phyloP scores from a whole-genome alignment of 371 early-diverging fungal species.

The Choanephora cucurbitarum region DNA sequence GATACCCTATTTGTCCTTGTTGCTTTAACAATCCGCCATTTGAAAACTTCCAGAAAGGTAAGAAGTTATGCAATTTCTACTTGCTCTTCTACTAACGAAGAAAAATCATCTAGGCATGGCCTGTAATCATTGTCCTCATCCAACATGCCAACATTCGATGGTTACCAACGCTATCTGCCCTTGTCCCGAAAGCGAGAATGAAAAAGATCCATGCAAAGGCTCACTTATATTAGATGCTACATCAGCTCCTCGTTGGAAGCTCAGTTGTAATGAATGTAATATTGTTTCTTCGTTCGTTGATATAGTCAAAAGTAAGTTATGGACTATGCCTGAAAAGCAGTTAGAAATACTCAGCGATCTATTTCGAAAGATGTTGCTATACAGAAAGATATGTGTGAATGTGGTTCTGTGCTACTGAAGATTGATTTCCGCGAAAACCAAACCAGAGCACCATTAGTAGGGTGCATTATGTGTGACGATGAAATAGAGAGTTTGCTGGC shows the following conservation, averaged over 20 bases:
- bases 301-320: slow-evolving; percentile 40
- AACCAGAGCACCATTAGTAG: slow-evolving; percentile 35
- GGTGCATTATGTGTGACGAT: slow-evolving; percentile 55
- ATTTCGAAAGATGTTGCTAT: slow-evolving; percentile 35
- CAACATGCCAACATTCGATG: slow-evolving; percentile 53
- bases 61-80: no score
- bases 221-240: slow-evolving; percentile 54
- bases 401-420: slow-evolving; percentile 40
- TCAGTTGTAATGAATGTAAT: slow-evolving; percentile 55
- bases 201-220: slow-evolving; percentile 42
- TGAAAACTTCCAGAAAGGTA: slow-evolving; percentile 47
- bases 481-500: slow-evolving; percentile 45
- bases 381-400: slow-evolving; percentile 39
- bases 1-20: slow-evolving; percentile 56
- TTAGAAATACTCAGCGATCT: neutral
- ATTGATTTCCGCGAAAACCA: slow-evolving; percentile 54
- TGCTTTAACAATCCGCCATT: slow-evolving; percentile 60
- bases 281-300: slow-evolving; percentile 50
- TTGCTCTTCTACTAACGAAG: neutral
- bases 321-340: no score
- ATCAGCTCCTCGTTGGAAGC: slow-evolving; percentile 56
- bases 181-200: slow-evolving; percentile 46
- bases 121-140: slow-evolving; percentile 57
- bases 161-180: slow-evolving; percentile 46
- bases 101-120: slow-evolving; percentile 40